Percentiles rank a stretch among this genome's conserved stretches.
Conservation (phyloP, 108 stramenopile species). For the Chaetoceros muelleri region DNA sequence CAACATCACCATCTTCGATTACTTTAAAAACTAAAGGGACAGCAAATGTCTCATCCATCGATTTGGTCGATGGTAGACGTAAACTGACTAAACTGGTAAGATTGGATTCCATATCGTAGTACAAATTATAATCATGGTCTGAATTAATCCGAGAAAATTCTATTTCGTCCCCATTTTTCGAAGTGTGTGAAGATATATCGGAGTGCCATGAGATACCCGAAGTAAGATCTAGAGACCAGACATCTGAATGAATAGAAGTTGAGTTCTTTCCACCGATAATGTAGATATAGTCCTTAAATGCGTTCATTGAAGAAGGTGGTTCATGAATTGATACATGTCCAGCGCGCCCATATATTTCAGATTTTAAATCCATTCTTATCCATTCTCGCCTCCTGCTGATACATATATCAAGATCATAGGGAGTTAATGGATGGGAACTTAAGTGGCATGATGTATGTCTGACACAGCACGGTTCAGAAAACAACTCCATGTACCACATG, state of each 20-base stretch:
- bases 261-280: slow-evolving; percentile 33
- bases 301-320: slow-evolving; percentile 32
- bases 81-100: too few species aligned
- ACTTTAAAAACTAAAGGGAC: slow-evolving; percentile 6
- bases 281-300: slow-evolving; percentile 25
- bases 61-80: too few species aligned
- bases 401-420: background rate
- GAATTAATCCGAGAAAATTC: too few species aligned
- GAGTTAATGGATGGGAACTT: background rate
- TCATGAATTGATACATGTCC: slow-evolving; percentile 35
- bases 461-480: slow-evolving; percentile 29
- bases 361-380: too few species aligned
- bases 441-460: slow-evolving; percentile 4
- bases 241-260: slow-evolving; percentile 18
- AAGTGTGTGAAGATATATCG: too few species aligned
- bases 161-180: too few species aligned
- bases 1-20: slow-evolving; percentile 12
- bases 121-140: too few species aligned
- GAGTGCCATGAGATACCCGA: too few species aligned
- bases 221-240: slow-evolving; percentile 32
- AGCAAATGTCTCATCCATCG: background rate
- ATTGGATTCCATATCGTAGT: too few species aligned
- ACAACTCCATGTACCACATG: slow-evolving; percentile 46
- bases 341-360: slow-evolving; percentile 21
- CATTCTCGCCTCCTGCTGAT: background rate